Base-by-base conservation (phyloP, 306 rosid species). In the cucumber (Cucumis sativus) region DNA sequence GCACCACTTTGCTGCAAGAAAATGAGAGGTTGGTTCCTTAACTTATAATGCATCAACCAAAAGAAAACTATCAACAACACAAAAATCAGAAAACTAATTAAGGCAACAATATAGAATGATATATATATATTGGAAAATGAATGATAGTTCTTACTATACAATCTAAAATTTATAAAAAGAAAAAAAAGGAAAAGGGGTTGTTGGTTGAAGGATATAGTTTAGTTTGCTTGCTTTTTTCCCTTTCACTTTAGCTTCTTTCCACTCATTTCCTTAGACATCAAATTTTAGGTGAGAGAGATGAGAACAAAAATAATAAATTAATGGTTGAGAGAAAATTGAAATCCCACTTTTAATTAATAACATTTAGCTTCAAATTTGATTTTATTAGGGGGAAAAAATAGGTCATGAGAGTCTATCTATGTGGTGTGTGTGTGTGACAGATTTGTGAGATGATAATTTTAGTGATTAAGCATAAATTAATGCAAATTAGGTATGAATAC, bases 321-420 rank as follows among this genome's bases (percentile, higher is more conserved):
- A 28, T 28, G 37, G 75, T 69, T 43, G 75, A 69, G 75, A 69
- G 57, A 45, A 45, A 69, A 69, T 69, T 43, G 75, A 69, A 69
- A 3, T 41, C 37, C 75, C 75, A 41, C 56, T 41, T 43, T 40
- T 66, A 1, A 45, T 40, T 66, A 1, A 45, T 45, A n/a, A 67
- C 30, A n/a, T n/a, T 6, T 43, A 43, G 11, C 16, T 67, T 67
- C 17, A 40, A 37, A 15, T 64, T 64, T 16, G 14, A 8, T 7
- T 64, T 63, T 63, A 6, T 66, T 10, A 51, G 17, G 6, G 37
- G 5, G 3, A 25, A 71, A 67, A 47, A 71, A 43, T 7, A 71
- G 76, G 76, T 71, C 11, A 71, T 49, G 59, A 71, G 76, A 28
- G 57, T 23, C 41, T 71, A 20, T 71, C 76, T 69, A 47, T 49